These are phyloP conservation scores for Ogataea neopini DNA, from an alignment of 805 yeast genomes.

Conservation along the genomic window DNA sequence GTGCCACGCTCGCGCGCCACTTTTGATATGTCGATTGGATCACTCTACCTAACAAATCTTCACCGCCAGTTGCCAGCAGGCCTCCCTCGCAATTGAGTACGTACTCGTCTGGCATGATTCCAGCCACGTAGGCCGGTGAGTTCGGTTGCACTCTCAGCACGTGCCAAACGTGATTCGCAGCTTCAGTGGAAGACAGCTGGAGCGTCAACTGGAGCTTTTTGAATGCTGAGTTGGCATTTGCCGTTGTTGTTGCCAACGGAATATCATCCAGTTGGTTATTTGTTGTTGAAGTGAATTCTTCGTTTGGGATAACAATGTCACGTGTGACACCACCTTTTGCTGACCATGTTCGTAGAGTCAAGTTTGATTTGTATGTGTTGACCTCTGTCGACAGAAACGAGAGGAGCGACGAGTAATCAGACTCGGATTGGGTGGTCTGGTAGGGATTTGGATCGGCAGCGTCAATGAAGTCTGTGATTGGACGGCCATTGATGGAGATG, in stretches of 20 bases:
- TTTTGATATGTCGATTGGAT: constrained; percentile 53
- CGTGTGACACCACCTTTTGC: constrained; percentile 77
- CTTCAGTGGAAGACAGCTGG: constrained; percentile 73
- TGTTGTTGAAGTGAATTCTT: constrained; percentile 23
- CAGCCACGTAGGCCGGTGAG: constrained; percentile 83
- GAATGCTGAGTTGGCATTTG: constrained; percentile 40
- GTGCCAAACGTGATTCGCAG: constrained; percentile 87
- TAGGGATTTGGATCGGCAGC: constrained; percentile 34
- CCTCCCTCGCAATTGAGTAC: constrained; percentile 89
- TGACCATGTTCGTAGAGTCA: constrained; percentile 72
- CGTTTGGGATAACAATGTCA: constrained; percentile 38
- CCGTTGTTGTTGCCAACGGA: constrained; percentile 21
- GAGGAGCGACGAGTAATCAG: constrained; percentile 24
- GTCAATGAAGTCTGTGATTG: constrained; percentile 38
- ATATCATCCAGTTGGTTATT: constrained; percentile 32
- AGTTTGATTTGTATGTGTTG: constrained; percentile 27
- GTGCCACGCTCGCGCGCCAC: constrained; percentile 18
- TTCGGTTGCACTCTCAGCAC: constrained; percentile 69
- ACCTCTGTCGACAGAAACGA: constrained; percentile 31
- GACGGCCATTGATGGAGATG: constrained; percentile 75
- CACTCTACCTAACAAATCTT: constrained; percentile 69
- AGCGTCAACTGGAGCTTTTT: constrained; percentile 62
- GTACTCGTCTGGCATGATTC: constrained; percentile 84
- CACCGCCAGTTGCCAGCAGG: constrained; percentile 82
- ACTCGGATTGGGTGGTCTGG: constrained; percentile 8